Conservation (phyloP, 108 stramenopile species). For the Fistulifera pelliculosa region DNA sequence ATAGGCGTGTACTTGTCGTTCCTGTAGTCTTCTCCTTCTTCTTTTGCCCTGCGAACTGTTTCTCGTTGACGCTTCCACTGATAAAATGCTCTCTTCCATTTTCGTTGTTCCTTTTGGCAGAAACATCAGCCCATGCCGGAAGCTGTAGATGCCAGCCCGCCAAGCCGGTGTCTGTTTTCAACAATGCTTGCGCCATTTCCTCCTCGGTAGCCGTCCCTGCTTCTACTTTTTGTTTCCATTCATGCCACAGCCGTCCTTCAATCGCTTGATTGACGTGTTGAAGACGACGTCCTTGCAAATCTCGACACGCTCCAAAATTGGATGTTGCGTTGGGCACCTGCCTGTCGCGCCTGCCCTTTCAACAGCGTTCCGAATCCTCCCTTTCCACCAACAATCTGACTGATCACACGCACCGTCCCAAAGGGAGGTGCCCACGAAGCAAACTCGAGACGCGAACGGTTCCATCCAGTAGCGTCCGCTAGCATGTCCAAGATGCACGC, state of each 20-base stretch:
- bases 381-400: conserved; percentile 62
- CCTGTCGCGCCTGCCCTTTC: conserved; percentile 87
- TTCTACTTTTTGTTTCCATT: conserved; percentile 45
- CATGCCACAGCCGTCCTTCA: conserved; percentile 77
- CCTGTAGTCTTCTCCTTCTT: conserved; percentile 39
- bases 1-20: conserved; percentile 47
- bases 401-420: no score
- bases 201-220: conserved; percentile 25
- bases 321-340: conserved; percentile 75
- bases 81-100: conserved; percentile 58
- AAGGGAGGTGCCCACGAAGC: no score
- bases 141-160: conserved; percentile 90
- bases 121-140: conserved; percentile 79
- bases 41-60: conserved; percentile 24
- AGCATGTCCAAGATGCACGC: no score
- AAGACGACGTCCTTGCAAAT: conserved; percentile 91
- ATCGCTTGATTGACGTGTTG: conserved; percentile 98
- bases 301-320: conserved; percentile 98
- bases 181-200: conserved; percentile 5
- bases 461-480: no score
- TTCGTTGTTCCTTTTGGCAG: conserved; percentile 44
- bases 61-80: conserved; percentile 33
- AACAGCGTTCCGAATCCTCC: conserved; percentile 95
- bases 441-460: no score
- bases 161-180: conserved; percentile 78